A percentile compares a stretch with the other conserved stretches of the same genome.
Evolutionary conservation across 441 rosid genomes (phyloP).

Genomic region (Eruca vesicaria): DNA sequence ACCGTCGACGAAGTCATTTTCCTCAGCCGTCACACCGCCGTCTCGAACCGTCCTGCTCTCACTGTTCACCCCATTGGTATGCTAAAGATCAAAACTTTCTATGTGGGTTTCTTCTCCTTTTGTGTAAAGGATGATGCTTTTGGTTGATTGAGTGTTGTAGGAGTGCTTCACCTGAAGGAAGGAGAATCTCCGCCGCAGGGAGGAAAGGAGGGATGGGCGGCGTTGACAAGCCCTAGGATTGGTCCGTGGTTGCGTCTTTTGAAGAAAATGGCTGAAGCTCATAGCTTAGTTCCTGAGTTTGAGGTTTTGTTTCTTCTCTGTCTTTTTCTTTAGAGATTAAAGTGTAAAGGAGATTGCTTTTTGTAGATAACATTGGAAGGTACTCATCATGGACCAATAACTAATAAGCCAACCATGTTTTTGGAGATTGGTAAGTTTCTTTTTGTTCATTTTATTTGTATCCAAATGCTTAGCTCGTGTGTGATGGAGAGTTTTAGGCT

Average conservation of each 20-base stretch:
- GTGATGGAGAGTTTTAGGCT: background rate
- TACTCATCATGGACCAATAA: conserved; percentile 84
- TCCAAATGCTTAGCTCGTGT: background rate
- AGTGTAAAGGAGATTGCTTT: background rate
- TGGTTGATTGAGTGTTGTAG: conserved; percentile 30
- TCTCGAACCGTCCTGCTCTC: conserved; percentile 74
- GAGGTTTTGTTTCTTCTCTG: conserved; percentile 49
- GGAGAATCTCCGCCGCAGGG: conserved; percentile 81
- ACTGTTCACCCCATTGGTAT: conserved; percentile 77
- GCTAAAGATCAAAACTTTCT: background rate
- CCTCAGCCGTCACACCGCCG: conserved; percentile 84
- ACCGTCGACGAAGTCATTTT: conserved; percentile 72
- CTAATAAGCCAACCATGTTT: conserved; percentile 76
- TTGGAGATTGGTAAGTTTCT: conserved; percentile 63
- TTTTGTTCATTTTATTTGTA: background rate
- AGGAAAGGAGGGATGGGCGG: conserved; percentile 88
- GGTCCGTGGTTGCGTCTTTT: conserved; percentile 85
- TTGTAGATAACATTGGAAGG: conserved; percentile 74
- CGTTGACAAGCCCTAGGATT: conserved; percentile 75
- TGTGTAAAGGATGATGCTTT: background rate
- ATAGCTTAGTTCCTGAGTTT: conserved; percentile 77
- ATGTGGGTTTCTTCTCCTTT: conserved; percentile 10
- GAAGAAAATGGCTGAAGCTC: conserved; percentile 62
- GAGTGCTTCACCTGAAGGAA: conserved; percentile 75
- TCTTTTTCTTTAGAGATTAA: background rate